Percentiles rank a stretch among this genome's conserved stretches.
Conservation (phyloP, 495 filamentous ascomycete genomes). For the Bryoglossum gracile region DNA sequence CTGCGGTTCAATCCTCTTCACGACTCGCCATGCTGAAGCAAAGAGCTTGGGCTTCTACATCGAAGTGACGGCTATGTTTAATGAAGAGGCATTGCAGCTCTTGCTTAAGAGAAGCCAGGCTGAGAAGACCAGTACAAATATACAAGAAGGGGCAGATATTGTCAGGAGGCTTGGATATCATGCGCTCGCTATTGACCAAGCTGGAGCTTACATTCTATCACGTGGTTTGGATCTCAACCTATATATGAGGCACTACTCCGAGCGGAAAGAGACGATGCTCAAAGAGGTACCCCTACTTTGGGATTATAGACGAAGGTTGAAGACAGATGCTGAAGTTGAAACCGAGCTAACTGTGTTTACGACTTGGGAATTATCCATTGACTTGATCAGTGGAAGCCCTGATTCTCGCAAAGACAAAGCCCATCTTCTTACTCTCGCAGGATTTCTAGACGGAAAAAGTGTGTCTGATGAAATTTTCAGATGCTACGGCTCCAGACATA, state of each 20-base stretch:
- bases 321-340: not conserved
- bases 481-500: constrained; percentile 3
- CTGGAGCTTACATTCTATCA: constrained; percentile 26
- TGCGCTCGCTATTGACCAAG: constrained; percentile 31
- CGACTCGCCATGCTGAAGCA: constrained; percentile 14
- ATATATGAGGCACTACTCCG: constrained; percentile 22
- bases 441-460: constrained; percentile 20
- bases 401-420: constrained; percentile 4
- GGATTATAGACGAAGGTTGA: constrained; percentile 20
- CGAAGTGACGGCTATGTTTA: constrained; percentile 14
- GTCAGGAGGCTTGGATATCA: constrained; percentile 23
- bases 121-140: not conserved
- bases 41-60: constrained; percentile 6
- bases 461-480: constrained; percentile 19
- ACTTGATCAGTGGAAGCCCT: constrained; percentile 14
- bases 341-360: constrained; percentile 26
- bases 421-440: constrained; percentile 23
- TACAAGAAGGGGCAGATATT: constrained; percentile 15
- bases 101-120: constrained; percentile 17
- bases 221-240: constrained; percentile 12
- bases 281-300: constrained; percentile 21
- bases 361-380: constrained; percentile 31
- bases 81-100: constrained; percentile 25
- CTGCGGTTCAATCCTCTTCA: constrained; percentile 25
- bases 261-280: constrained; percentile 24